phyloP scores from a whole-genome alignment of 192 early-diverging fungal species.

The Entomortierella chlamydospora region DNA sequence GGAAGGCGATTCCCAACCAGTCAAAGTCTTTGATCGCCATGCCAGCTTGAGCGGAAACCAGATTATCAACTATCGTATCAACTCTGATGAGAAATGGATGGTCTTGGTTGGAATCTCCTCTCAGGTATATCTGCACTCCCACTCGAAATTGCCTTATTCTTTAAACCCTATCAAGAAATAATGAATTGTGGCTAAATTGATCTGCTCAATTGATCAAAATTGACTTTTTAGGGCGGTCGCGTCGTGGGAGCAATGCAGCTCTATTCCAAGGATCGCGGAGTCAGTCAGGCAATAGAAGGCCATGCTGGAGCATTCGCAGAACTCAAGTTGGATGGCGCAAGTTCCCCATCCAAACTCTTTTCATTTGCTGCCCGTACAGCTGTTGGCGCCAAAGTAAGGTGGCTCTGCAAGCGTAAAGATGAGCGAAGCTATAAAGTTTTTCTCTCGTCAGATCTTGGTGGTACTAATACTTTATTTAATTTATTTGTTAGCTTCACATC shows the following conservation, averaged over 20 bases:
- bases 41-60: slow-evolving; percentile 84
- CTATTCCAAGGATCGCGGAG: slow-evolving; percentile 91
- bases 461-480: too few relatives aligned
- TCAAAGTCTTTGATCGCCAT: slow-evolving; percentile 96
- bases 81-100: slow-evolving; percentile 94
- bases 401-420: too few relatives aligned
- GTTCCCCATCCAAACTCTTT: slow-evolving; percentile 88
- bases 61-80: slow-evolving; percentile 96
- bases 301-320: slow-evolving; percentile 97
- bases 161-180: too few relatives aligned
- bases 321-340: slow-evolving; percentile 73
- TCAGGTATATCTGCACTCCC: slow-evolving; percentile 50
- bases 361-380: slow-evolving; percentile 90
- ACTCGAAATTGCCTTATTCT: too few relatives aligned
- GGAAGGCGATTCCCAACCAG: slow-evolving; percentile 86
- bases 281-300: slow-evolving; percentile 95
- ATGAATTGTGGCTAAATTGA: not conserved
- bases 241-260: slow-evolving; percentile 98
- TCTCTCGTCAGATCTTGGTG: too few relatives aligned
- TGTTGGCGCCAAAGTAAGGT: slow-evolving; percentile 79
- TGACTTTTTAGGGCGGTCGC: slow-evolving; percentile 71
- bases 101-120: slow-evolving; percentile 96
- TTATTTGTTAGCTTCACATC: slow-evolving; percentile 77
- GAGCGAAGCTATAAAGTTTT: too few relatives aligned
- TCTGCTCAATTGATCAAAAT: not conserved